Base-by-base conservation (phyloP, 306 rosid genomes). In the Rosa multiflora region DNA sequence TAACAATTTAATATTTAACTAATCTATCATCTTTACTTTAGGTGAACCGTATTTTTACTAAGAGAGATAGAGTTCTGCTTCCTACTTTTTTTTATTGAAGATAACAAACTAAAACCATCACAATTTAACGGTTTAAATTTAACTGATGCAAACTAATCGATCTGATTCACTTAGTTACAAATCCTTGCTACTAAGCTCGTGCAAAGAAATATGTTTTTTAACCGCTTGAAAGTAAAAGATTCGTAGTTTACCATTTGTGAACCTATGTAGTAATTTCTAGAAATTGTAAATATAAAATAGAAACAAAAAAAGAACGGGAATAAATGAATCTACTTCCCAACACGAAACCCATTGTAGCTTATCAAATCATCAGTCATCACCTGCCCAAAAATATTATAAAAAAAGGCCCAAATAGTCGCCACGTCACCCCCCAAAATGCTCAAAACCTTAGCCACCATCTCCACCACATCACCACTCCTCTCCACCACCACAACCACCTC, bases 361-460 rank as follows among this genome's bases (percentile, higher is more conserved):
- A 5, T 62, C 32, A 0, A 12, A 1, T 26, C 29, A 26, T 26
- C 29, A 26, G 9, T 29, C 70, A 26, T 35, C 70, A 64, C 70
- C 44, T 2, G 4, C 47, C 49, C 26, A 39, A 37, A 18, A 17
- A 39, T 2, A n/a, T 32, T 17, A n/a, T 10, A 10, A 21, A 46
- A 39, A 8, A 58, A 26, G 12, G 72, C 64, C 58, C 62, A 52
- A 63, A 29, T 43, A 17, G 6, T 13, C 26, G 56, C 74, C 86
- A 82, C 90, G 88, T 84, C 79, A 84, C 83, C 69, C 26, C 26
- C 51, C 35, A 86, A 83, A 76, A 88, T 87, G 90, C 87, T 89
- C 67, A 85, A 85, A 91, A 66, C 51, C 84, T 78, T 86, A 46
- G 78, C 92, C 72, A 39, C 94, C 82, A 37, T 88, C 75, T 21